Base-by-base conservation (phyloP, 306 rosid genomes). In the Casuarina equisetifolia region DNA sequence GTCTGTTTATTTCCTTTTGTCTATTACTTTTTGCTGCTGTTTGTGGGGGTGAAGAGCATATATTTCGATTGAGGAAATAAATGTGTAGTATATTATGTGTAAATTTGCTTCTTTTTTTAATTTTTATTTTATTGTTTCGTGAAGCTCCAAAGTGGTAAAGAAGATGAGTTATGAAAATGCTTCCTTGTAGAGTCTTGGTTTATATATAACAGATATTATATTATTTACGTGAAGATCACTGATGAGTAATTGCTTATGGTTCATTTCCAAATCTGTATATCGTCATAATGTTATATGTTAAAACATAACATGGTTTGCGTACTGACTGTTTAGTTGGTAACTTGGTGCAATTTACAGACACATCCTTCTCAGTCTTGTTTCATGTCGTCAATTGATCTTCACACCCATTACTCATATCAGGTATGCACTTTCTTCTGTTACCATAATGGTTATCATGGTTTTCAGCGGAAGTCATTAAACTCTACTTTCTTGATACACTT, bases 351-450 rank as follows among this genome's bases (percentile, higher is more conserved):
- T 81, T 79, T 80, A 50, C 97, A 95, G 98, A 95, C 97, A 52
- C 98, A 95, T 89, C 98, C 98, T 77, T 82, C 98, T 4, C 98
- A 95, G 88, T 95, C 98, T 71, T 95, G 98, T 87, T 95, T 95
- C 90, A 95, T 95, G 98, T 95, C 98, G 0, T 95, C 98, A 2
- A 89, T 95, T 87, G 98, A 95, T 88, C 71, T 95, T 77, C 98
- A 95, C 82, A 95, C 98, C 66, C 98, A 95, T 87, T 95, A 95
- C 85, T 95, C 98, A 25, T 95, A 95, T 89, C 98, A 95, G 98
- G 98, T 91, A 79, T 49, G 87, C 66, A 66, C 72, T 38, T 66
- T 62, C 68, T 49, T 40, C 12, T 58, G 42, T 42, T 62, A 67
- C 2, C 16, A 5, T 67, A n/a, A 38, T 63, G n/a, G 15, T 63